Base-by-base conservation (phyloP, 257 asterid genomes). In the Cruciata laevipes region DNA sequence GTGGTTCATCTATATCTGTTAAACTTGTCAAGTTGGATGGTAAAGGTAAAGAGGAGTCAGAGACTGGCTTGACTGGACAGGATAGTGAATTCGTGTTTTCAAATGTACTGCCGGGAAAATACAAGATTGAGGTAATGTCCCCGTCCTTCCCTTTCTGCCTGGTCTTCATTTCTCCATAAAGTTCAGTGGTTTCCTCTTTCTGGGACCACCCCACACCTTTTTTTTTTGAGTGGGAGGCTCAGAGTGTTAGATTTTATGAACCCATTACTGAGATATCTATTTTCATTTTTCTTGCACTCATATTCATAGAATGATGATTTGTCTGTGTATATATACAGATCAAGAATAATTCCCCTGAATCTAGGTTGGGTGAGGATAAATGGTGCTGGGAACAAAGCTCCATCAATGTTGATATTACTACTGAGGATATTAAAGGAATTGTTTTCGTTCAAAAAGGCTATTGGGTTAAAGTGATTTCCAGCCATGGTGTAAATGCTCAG, bases 301-400 rank as follows among this genome's bases (percentile, higher is more conserved):
- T 16, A 47, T 27, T 27, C 31, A 21, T 16, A 25, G 35, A 63
- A 0, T 42, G 56, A 18, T 42, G 12, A 64, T 23, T 40, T 10
- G 16, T 61, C 30, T 20, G 17, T 68, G 75, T 73, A 31, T 76
- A 60, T 75, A 17, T 27, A 32, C 68, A 92, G 98, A 97, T 88
- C 72, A 89, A 76, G 75, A 84, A 72, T 74, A 37, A 74, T 66
- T 77, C 79, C 23, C 86, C 85, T 10, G 80, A 72, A 73, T 63
- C 75, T 35, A 53, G 71, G 35, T 83, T 82, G 3, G 89, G 85
- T 72, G 86, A 86, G 82, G 99, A 90, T 78, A 82, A 68, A 69
- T 93, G 97, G 99, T 93, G 99, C 78, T 93, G 99, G 99, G 94
- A 90, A 69, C 82, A 83, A 70, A 85, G 81, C 78, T 80, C 62